A percentile compares a stretch with the other conserved stretches of the same genome.
phyloP scores from a whole-genome alignment of 2,329 filamentous ascomycete genomes.

The Cladophialophora exuberans region DNA sequence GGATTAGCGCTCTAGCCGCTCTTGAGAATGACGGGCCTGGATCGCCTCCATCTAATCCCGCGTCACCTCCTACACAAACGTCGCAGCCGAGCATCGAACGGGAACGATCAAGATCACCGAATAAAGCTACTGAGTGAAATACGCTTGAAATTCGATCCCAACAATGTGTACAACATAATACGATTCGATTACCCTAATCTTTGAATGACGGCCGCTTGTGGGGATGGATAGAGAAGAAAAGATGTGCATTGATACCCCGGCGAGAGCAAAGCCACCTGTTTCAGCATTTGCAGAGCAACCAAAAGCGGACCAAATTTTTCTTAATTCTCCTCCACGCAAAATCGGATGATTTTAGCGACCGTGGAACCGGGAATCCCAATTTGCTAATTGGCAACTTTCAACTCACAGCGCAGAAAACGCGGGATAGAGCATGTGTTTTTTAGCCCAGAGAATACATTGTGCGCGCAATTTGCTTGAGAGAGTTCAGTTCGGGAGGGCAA shows the following conservation, averaged over 20 bases:
- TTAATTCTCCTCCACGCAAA: slow-evolving; percentile 13
- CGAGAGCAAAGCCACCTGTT: slow-evolving; percentile 30
- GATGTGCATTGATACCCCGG: slow-evolving; percentile 35
- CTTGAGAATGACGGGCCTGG: slow-evolving; percentile 52
- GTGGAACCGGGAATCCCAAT: slow-evolving; percentile 13
- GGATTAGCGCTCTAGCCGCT: slow-evolving; percentile 49
- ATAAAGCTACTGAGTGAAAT: slow-evolving; percentile 37
- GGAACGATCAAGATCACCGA: slow-evolving; percentile 47
- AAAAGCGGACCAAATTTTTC: slow-evolving; percentile 23
- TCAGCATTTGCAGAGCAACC: slow-evolving; percentile 29
- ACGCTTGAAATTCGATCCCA: slow-evolving; percentile 17
- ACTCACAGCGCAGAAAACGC: slow-evolving; percentile 14
- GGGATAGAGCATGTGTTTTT: slow-evolving; percentile 30
- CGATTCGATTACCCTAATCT: slow-evolving; percentile 27
- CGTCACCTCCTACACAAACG: slow-evolving; percentile 52
- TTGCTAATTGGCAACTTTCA: slow-evolving; percentile 18
- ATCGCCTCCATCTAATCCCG: slow-evolving; percentile 53
- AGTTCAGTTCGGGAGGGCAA: slow-evolving; percentile 3
- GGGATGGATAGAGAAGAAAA: slow-evolving; percentile 26
- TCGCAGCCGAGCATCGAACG: slow-evolving; percentile 49
- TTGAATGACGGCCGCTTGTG: slow-evolving; percentile 33
- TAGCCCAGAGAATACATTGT: slow-evolving; percentile 19
- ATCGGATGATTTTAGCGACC: slow-evolving; percentile 16
- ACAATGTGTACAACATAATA: slow-evolving; percentile 34
- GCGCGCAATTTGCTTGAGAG: slow-evolving; percentile 12